A percentile compares a stretch with the other conserved stretches of the same genome.
phyloP scores from a whole-genome alignment of 2,329 filamentous ascomycete genomes.

The Hypoxylon sp. region DNA sequence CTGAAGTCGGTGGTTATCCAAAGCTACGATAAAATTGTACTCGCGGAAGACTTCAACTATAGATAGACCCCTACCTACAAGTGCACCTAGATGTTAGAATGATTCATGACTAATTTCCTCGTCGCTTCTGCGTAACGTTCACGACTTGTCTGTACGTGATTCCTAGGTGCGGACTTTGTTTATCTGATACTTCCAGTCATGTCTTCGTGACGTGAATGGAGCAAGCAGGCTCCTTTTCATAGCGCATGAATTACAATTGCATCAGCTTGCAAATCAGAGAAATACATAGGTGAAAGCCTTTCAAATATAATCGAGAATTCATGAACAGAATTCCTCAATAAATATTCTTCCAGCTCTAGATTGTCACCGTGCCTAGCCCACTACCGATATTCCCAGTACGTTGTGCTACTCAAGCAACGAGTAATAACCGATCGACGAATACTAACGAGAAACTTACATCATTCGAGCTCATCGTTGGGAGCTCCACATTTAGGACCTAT shows the following conservation, averaged over 20 bases:
- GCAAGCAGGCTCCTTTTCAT: background rate
- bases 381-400: background rate
- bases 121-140: background rate
- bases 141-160: background rate
- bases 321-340: background rate
- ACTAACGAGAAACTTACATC: background rate
- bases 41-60: background rate
- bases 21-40: constrained; percentile 1
- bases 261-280: constrained; percentile 6
- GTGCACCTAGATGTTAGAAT: background rate
- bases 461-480: background rate
- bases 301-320: constrained; percentile 1
- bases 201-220: constrained; percentile 3
- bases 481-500: background rate
- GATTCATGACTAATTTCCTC: background rate
- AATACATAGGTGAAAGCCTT: background rate
- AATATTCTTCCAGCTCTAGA: background rate
- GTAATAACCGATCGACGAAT: background rate
- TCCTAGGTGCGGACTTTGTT: background rate
- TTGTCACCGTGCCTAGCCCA: background rate
- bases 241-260: background rate
- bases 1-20: background rate
- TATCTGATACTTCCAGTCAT: background rate
- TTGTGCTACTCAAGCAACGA: background rate
- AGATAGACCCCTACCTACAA: background rate